Evolutionary conservation across 208 protist genomes (phyloP).

Genomic region (Zelonia costaricensis): DNA sequence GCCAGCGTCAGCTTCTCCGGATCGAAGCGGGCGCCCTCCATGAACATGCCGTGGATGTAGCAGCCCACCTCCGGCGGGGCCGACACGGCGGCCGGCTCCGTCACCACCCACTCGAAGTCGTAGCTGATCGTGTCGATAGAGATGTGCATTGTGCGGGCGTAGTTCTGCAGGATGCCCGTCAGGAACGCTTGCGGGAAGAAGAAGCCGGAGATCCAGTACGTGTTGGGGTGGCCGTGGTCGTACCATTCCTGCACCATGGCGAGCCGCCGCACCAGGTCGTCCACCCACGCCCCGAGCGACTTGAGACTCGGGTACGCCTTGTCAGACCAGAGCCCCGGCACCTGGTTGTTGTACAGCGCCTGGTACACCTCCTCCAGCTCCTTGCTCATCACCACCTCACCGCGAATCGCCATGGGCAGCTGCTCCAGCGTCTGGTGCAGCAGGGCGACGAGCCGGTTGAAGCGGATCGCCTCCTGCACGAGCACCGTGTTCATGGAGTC

Average conservation of each 20-base stretch:
- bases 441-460: constrained; percentile 92
- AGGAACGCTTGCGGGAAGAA: constrained; percentile 98
- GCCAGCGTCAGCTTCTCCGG: constrained; percentile 53
- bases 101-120: constrained; percentile 81
- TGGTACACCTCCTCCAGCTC: constrained; percentile 95
- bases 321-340: constrained; percentile 90
- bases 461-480: constrained; percentile 97
- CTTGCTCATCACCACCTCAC: constrained; percentile 97
- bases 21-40: constrained; percentile 93
- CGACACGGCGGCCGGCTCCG: constrained; percentile 45
- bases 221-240: constrained; percentile 88
- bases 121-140: constrained; percentile 96
- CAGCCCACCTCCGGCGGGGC: constrained; percentile 75
- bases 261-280: constrained; percentile 91
- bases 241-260: constrained; percentile 96
- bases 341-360: constrained; percentile 96
- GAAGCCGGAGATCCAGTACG: constrained; percentile 97
- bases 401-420: constrained; percentile 95
- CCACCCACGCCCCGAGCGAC: constrained; percentile 94
- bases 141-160: constrained; percentile 91
- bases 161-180: constrained; percentile 95
- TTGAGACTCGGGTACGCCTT: constrained; percentile 95
- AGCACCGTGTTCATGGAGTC: constrained; percentile 99
- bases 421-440: constrained; percentile 79
- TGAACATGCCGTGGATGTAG: constrained; percentile 96